A percentile compares a stretch with the other conserved stretches of the same genome.
phyloP scores from a whole-genome alignment of 768 basidiomycete genomes.

The Suillus ampliporus region DNA sequence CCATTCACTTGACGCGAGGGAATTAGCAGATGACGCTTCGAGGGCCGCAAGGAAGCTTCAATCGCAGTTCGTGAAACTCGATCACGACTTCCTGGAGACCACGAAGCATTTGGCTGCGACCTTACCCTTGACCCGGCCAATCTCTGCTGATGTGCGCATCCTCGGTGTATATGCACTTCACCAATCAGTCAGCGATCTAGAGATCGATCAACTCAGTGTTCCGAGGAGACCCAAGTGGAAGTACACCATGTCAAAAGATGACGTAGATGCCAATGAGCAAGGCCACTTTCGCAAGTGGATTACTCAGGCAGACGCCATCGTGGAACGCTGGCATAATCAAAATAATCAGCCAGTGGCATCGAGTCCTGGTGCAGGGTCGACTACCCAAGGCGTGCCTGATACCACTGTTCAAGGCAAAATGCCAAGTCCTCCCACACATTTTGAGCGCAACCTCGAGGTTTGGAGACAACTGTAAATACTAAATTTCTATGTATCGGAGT shows the following conservation, averaged over 20 bases:
- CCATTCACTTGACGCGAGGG: conserved; percentile 14
- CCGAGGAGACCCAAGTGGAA: conserved; percentile 87
- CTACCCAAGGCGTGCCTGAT: conserved; percentile 11
- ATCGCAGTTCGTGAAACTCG: conserved; percentile 71
- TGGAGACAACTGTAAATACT: conserved; percentile 83
- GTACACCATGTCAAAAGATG: conserved; percentile 84
- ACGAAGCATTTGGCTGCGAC: conserved; percentile 62
- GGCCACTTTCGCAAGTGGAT: conserved; percentile 84
- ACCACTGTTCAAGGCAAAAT: conserved; percentile 32
- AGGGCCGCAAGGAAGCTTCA: conserved; percentile 60
- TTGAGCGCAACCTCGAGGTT: conserved; percentile 90
- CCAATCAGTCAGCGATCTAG: not conserved
- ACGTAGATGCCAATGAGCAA: conserved; percentile 91
- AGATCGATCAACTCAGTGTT: conserved; percentile 17
- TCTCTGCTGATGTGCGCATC: conserved; percentile 47
- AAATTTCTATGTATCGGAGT: conserved; percentile 4
- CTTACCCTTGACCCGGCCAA: conserved; percentile 60
- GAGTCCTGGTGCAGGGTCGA: conserved; percentile 14
- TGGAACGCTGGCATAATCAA: conserved; percentile 56
- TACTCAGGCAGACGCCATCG: conserved; percentile 58
- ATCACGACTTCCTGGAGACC: conserved; percentile 62
- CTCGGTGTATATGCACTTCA: conserved; percentile 34
- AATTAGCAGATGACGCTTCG: conserved; percentile 38
- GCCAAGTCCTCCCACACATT: conserved; percentile 77
- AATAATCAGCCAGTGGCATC: conserved; percentile 13